These are phyloP conservation scores for Cladosporium sp. DNA, from an alignment of 2,329 filamentous ascomycete species.

Conservation along the genomic window DNA sequence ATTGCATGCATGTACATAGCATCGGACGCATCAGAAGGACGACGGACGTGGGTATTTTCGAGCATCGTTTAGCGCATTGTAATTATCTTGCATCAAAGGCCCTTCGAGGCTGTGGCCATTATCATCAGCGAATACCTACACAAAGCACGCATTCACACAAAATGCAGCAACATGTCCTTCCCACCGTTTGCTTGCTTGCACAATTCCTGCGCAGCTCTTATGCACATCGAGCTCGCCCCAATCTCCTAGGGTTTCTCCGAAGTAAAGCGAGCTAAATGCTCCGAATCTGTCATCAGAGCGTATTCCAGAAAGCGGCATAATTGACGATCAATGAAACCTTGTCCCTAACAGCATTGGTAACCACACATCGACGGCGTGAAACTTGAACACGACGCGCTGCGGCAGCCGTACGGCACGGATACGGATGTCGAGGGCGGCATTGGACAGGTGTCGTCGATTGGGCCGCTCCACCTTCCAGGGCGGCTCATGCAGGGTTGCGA, in stretches of 20 bases:
- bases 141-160: background rate
- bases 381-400: background rate
- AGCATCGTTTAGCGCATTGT: background rate
- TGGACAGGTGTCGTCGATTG: background rate
- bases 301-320: background rate
- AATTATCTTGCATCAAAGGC: background rate
- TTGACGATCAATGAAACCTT: background rate
- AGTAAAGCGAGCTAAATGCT: background rate
- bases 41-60: background rate
- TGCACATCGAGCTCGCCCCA: background rate
- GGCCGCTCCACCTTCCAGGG: background rate
- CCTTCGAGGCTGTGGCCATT: background rate
- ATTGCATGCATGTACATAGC: background rate
- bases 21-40: background rate
- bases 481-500: background rate
- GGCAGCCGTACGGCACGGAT: background rate
- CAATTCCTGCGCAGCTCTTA: background rate
- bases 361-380: background rate
- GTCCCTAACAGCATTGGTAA: background rate
- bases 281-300: background rate
- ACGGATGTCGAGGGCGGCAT: background rate
- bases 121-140: background rate
- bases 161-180: background rate
- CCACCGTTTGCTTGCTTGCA: background rate
- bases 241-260: background rate